Evolutionary conservation across 2,329 filamentous ascomycete genomes (phyloP).

Genomic region (Achaetomium macrosporum): DNA sequence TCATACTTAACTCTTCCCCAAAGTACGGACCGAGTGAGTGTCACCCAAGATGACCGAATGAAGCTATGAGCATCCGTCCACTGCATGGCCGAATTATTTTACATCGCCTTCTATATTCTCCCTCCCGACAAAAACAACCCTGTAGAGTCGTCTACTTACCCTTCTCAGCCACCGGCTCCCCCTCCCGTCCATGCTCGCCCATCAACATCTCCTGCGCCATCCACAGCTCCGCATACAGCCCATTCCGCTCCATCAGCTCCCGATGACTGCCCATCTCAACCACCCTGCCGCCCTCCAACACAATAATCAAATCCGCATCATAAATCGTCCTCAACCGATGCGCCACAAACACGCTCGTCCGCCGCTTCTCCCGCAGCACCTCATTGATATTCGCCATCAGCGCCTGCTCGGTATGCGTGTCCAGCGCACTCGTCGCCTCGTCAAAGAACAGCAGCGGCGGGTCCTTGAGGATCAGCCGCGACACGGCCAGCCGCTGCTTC

Average conservation of each 20-base stretch:
- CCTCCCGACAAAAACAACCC: too few relatives aligned
- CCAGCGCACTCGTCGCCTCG: constrained; percentile 85
- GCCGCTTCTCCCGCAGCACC: constrained; percentile 77
- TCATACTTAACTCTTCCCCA: too few relatives aligned
- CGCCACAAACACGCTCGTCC: constrained; percentile 91
- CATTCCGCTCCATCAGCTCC: constrained; percentile 69
- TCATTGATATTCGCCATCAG: constrained; percentile 89
- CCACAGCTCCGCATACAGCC: constrained; percentile 87
- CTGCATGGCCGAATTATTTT: too few relatives aligned
- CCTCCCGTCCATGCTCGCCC: constrained; percentile 3
- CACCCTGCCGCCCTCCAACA: constrained; percentile 77
- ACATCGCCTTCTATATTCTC: too few relatives aligned
- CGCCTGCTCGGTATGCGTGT: constrained; percentile 89
- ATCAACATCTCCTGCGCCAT: constrained; percentile 38
- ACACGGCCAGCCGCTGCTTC: constrained; percentile 85
- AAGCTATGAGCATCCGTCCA: too few relatives aligned
- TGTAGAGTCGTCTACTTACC: too few relatives aligned
- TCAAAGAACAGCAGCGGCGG: constrained; percentile 90
- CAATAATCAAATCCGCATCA: constrained; percentile 88
- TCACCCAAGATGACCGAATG: too few relatives aligned
- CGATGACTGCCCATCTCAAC: constrained; percentile 83
- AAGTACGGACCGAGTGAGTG: too few relatives aligned
- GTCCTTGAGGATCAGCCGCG: constrained; percentile 78
- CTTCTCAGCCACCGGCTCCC: neutral
- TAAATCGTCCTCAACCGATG: constrained; percentile 89